Evolutionary conservation across 331 rosid genomes (phyloP), one percentile per base, ranked within the genome.

Genomic region (Malus hybrid): DNA sequence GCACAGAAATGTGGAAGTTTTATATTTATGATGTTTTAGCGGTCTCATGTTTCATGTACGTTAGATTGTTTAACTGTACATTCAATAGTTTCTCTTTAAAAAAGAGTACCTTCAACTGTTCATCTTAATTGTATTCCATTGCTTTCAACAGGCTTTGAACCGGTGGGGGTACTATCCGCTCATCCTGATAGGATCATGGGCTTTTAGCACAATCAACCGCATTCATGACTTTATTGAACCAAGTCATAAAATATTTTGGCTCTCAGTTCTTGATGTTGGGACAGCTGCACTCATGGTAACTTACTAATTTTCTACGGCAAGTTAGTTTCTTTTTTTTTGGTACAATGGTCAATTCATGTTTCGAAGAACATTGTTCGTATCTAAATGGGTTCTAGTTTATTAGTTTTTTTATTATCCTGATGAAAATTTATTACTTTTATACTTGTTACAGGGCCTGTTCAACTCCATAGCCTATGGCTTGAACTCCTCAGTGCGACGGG

Each of bases 151-250:
- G 99, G 97, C 97, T 80, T 69, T 95, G 65, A 92, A 88, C 80
- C 90, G 97, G 70, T 92, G 97, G 99, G 97, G 97, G 48, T 92
- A 95, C 86, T 92, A 95, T 79, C 99, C 99, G 1, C 91, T 95
- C 66, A 95, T 92, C 80, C 96, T 95, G 52, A 92, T 95, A 80
- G 99, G 96, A 85, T 90, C 99, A 27, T 90, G 90, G 90, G 87
- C 97, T 76, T 95, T 90, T 85, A 97, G 97, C 76, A 95, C 99
- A 12, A 83, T 92, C 87, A 90, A 90, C 84, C 96, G 91, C 68
- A 84, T 95, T 83, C 99, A 90, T 84, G 97, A 92, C 85, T 95
- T 95, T 67, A 84, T 92, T 71, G 97, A 89, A 73, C 99, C 99
- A 32, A 89, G 77, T 70, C 92, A 89, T 65, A 90, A 90, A 77